These are phyloP conservation scores for Staphylotrichum tortipilum DNA, from an alignment of 495 filamentous ascomycete species.

Conservation along the genomic window DNA sequence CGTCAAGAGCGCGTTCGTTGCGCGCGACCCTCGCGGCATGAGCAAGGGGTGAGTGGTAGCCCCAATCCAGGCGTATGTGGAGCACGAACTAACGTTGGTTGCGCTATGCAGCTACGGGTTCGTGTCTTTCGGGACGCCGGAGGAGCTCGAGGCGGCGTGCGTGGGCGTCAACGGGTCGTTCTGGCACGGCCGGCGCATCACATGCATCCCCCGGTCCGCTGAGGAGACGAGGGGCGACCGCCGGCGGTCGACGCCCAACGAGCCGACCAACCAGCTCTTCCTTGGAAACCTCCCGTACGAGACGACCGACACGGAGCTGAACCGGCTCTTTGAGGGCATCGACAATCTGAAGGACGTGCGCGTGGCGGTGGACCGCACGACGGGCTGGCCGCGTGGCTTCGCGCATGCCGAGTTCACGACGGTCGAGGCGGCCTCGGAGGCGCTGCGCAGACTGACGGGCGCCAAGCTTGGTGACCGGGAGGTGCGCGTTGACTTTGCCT, in stretches of 20 bases:
- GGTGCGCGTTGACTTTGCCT: conserved; percentile 58
- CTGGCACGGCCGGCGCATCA: conserved; percentile 69
- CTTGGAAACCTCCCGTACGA: conserved; percentile 88
- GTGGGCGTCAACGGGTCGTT: conserved; percentile 56
- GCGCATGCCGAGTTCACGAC: conserved; percentile 80
- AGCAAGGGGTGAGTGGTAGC: conserved; percentile 70
- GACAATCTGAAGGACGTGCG: conserved; percentile 70
- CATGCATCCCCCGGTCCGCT: conserved; percentile 43
- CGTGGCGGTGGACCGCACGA: conserved; percentile 80
- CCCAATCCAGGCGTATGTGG: too few relatives aligned
- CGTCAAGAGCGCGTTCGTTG: conserved; percentile 47
- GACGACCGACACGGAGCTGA: conserved; percentile 79
- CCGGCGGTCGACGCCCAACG: conserved; percentile 1
- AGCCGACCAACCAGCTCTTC: conserved; percentile 62
- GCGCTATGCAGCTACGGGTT: conserved; percentile 61
- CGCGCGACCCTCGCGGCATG: conserved; percentile 61
- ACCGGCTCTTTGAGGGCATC: conserved; percentile 66
- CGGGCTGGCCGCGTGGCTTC: conserved; percentile 82
- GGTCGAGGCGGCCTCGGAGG: conserved; percentile 50
- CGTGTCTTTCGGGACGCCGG: conserved; percentile 53
- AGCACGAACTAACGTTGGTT: conserved; percentile 17
- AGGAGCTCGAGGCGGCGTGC: conserved; percentile 53
- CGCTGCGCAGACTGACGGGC: conserved; percentile 45
- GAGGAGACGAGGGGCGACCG: neutral
- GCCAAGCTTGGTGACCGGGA: conserved; percentile 56